phyloP scores from a whole-genome alignment of 306 rosid species.

The Cucumis cinereus region DNA sequence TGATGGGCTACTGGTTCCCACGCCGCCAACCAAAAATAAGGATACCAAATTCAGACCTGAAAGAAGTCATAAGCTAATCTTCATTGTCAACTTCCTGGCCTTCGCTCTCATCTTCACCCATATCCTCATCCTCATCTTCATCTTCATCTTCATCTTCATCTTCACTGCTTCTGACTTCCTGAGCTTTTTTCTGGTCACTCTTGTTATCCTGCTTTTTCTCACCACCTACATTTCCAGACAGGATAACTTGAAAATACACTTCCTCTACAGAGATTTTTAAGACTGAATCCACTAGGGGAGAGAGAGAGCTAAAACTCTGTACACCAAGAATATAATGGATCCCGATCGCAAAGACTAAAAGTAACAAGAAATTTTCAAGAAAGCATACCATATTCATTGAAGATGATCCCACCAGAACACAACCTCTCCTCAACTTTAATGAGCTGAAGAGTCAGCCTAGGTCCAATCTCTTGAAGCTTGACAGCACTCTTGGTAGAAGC shows the following conservation, averaged over 20 bases:
- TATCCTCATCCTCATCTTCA: constrained; percentile 7
- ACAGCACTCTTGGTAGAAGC: constrained; percentile 88
- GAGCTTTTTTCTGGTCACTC: neutral
- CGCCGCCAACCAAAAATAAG: neutral
- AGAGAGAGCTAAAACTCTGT: neutral
- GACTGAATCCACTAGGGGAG: neutral
- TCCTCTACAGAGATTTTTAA: neutral
- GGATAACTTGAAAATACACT: neutral
- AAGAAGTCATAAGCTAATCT: neutral
- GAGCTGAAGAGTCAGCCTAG: constrained; percentile 89
- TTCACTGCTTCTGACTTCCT: constrained; percentile 15
- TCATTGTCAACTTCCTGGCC: constrained; percentile 16
- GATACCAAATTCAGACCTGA: neutral
- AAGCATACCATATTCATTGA: constrained; percentile 57
- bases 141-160: constrained; percentile 8
- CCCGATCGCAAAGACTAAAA: neutral
- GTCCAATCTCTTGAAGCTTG: constrained; percentile 95
- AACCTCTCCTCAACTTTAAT: constrained; percentile 75
- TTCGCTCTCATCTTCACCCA: constrained; percentile 9
- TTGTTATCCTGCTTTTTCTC: constrained; percentile 25
- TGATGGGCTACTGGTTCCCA: neutral
- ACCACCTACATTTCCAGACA: constrained; percentile 30
- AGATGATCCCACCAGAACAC: constrained; percentile 72
- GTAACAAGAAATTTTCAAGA: neutral
- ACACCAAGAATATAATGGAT: neutral